Evolutionary conservation across 2,329 filamentous ascomycete genomes (phyloP).

Genomic region (Aspergillus versicolor): DNA sequence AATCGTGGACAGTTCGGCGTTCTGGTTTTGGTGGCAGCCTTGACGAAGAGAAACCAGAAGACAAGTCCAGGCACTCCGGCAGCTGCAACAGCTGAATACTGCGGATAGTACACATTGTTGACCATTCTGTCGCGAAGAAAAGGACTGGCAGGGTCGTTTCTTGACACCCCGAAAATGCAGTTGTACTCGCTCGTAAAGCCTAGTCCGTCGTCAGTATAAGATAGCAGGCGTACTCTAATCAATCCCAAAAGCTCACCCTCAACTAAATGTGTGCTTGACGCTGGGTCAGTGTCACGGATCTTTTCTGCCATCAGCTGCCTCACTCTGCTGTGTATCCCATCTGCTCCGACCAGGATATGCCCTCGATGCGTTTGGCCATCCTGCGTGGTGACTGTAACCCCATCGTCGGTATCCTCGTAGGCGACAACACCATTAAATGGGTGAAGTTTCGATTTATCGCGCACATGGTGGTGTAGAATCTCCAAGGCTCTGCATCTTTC

Average conservation of each 20-base stretch:
- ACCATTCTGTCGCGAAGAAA: constrained; percentile 2
- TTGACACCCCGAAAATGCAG: constrained; percentile 2
- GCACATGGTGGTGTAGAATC: not conserved
- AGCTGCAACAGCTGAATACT: not conserved
- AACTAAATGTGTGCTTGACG: not conserved
- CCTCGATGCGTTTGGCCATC: not conserved
- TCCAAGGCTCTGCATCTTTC: not conserved
- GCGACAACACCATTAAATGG: not conserved
- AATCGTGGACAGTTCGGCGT: constrained; percentile 2
- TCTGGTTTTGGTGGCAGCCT: not conserved
- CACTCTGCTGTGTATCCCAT: not conserved
- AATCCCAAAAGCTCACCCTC: not conserved
- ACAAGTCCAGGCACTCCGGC: not conserved
- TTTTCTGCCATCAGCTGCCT: not conserved
- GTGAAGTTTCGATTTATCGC: not conserved
- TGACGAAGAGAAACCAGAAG: constrained; percentile 8
- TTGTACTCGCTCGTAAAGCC: constrained; percentile 6
- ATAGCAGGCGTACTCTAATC: not conserved
- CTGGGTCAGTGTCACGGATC: not conserved
- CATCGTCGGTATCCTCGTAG: not conserved
- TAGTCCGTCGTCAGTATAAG: not conserved
- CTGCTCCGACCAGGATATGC: not conserved
- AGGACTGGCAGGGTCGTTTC: not conserved
- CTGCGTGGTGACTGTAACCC: not conserved
- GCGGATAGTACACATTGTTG: not conserved